Evolutionary conservation across 192 early-diverging fungal species (phyloP), one percentile per base, ranked within the genome.

Genomic region (Lobulomyces angularis): DNA sequence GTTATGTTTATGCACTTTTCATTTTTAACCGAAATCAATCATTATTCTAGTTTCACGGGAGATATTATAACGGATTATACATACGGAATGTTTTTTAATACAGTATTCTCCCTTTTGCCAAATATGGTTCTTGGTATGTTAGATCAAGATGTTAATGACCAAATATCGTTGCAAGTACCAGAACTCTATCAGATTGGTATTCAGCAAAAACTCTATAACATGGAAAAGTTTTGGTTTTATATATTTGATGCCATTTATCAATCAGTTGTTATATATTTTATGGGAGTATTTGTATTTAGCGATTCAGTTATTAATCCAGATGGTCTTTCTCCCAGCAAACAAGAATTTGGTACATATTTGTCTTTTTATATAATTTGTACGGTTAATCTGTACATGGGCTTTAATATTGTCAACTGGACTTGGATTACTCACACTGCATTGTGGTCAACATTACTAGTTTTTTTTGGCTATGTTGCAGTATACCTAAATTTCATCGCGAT

Each of bases 241-340:
- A 78, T 91, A 48, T 22, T 81, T 8, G 88, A 98, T 51, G 92
- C 81, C 21, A 58, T 96, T 19, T 98, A 86, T 72, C 90, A 96
- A 64, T 93, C 89, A 3, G 49, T 88, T 8, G 72, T 92, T 31
- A 44, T 45, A 8, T 83, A 83, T 35, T 97, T 75, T 55, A 86
- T 84, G 53, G 71, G 71, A 23, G 81, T 79, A 50, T 71, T 79
- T 33, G 51, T 78, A 24, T 70, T 80, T 30, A 71, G 65, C 23
- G 73, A 76, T 43, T 30, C 45, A 14, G 54, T 71, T 1, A 46
- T 67, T 4, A 58, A 78, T 52, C 28, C 45, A 2, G 41, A 56
- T 23, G 86, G 86, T 5, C 46, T 52, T 11, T 59, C 59, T 12
- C 54, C 63, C 25, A 76, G 76, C 23, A 50, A 63, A 25, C 64